Base-by-base conservation (phyloP, 192 early-diverging fungal species). In the Linderina pennispora region DNA sequence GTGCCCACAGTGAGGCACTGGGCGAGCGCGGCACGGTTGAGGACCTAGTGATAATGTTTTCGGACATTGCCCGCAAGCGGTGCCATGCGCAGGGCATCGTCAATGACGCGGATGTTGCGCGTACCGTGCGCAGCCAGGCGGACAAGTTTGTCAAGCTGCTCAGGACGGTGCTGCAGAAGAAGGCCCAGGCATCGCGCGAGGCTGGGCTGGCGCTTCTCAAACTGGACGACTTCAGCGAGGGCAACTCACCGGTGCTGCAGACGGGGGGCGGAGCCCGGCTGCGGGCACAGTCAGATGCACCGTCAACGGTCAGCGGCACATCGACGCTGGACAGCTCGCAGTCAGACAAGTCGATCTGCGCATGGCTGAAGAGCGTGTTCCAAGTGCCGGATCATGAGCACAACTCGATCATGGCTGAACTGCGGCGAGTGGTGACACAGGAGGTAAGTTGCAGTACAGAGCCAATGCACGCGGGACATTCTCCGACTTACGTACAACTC, bases 171-270 rank as follows among this genome's bases (percentile, higher is more conserved):
- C 15, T 74, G 50, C 63, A 74, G 52, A 42, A 59, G 26, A 63
- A 67, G 45, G 62, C 62, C 9, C 62, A 62, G 36, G 52, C 62
- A 2, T 73, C 69, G 40, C 69, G 69, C 28, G 69, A 73, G 28
- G 69, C 69, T 3, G 69, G 69, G 2, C 23, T 57, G 20, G 69
- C 58, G 43, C 58, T 73, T 36, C 36, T 73, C 18, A 73, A 58
- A 40, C 51, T 73, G 26, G 69, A 73, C 36, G 69, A 73, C 35
- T 65, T 54, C 8, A 51, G 50, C 2, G 55, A 58, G 11, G 17
- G 40, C 1, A 23, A 47, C 1, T n/a, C n/a, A n/a, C n/a, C n/a
- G n/a, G 28, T 48, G 3, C 40, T 47, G 19, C 5, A 11, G 6
- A 8, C 28, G 28, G 28, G 28, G 6, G 5, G 28, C 6, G 58